Evolutionary conservation across 2,329 filamentous ascomycete species (phyloP), one percentile per base, ranked within the genome.

Genomic region (Sporothrix variecibatus): DNA sequence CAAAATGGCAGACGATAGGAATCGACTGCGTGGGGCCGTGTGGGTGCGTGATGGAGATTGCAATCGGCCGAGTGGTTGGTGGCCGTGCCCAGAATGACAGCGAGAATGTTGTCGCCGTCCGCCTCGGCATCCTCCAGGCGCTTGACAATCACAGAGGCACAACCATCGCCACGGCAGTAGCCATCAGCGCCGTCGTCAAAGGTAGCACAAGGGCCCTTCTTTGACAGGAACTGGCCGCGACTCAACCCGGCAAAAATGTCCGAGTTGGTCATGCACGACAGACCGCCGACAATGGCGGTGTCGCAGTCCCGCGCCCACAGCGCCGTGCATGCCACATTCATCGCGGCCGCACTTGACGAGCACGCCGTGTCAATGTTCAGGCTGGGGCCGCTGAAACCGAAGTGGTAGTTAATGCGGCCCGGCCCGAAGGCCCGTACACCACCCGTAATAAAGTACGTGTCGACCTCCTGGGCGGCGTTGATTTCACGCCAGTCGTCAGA

Each of bases 31-130:
- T 92, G 17, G 89, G 91, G 3, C 90, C 92, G 80, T 96, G 93
- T 1, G 94, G 94, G 74, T 94, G 92, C 0, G 93, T 96, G 79
- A 97, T 96, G 1, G 93, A 95, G 26, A 94, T 90, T 62, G 93
- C 90, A 78, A 78, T 94, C 90, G 0, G 92, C 92, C 0, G 92
- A 95, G 82, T 96, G 93, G 81, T 96, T 97, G 68, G 93, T 96
- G 4, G 90, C 88, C 0, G 91, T 89, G 38, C 90, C 93, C 0
- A 93, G 85, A 68, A 97, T 92, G 76, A 93, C 90, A 20, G 90
- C 93, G n/a, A 95, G 86, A 56, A 88, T 91, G 86, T 80, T 91
- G 89, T 96, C 94, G 75, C 93, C 91, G 78, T 96, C 93, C 0
- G 89, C 88, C 71, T 93, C 81, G 0, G 94, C 94, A 81, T 95